Conservation (phyloP, 176 grass and related monocot genomes). For the Tillandsia leiboldiana region DNA sequence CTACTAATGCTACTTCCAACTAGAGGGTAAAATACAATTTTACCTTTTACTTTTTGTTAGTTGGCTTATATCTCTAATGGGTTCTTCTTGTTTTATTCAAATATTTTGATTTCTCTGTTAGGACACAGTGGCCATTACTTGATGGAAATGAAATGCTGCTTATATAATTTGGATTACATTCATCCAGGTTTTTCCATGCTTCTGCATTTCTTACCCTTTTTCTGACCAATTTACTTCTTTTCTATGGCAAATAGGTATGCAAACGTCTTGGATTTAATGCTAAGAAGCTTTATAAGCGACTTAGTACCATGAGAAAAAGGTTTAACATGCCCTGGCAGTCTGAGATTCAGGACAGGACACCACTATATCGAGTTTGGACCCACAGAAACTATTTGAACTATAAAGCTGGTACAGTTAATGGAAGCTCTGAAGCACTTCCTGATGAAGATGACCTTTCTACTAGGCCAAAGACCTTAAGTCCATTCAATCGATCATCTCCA, state of each 20-base stretch:
- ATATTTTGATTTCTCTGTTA: background rate
- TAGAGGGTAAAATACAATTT: no score
- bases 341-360: slow-evolving; percentile 63
- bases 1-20: no score
- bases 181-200: slow-evolving; percentile 10
- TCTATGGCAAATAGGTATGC: slow-evolving; percentile 50
- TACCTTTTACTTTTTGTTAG: background rate
- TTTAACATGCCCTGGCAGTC: slow-evolving; percentile 61
- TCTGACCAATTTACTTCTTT: slow-evolving; percentile 14
- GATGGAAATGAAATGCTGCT: background rate
- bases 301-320: slow-evolving; percentile 57
- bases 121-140: background rate
- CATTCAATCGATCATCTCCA: slow-evolving; percentile 27
- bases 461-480: slow-evolving; percentile 36
- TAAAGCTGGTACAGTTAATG: slow-evolving; percentile 37
- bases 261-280: slow-evolving; percentile 59
- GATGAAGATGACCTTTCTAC: slow-evolving; percentile 25
- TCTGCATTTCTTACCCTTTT: slow-evolving; percentile 17
- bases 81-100: background rate
- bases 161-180: background rate
- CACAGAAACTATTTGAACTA: slow-evolving; percentile 45
- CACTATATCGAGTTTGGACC: slow-evolving; percentile 84
- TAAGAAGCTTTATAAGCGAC: slow-evolving; percentile 63
- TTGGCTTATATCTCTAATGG: background rate
- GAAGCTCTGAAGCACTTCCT: slow-evolving; percentile 35